Evolutionary conservation across 306 rosid species (phyloP).

Genomic region (Bauhinia variegata): DNA sequence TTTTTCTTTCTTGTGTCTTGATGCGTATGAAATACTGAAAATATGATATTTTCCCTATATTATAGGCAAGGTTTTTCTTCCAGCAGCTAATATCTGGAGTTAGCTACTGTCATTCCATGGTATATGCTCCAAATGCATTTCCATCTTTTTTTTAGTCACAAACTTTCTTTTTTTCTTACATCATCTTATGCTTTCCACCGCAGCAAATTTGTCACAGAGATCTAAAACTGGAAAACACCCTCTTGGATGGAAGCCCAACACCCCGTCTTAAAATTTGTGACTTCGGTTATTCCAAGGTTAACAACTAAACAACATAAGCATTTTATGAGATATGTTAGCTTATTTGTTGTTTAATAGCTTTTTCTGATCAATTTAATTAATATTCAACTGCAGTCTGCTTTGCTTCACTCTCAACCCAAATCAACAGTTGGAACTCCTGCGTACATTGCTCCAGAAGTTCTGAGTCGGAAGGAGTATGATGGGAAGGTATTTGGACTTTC

Average conservation of each 20-base stretch:
- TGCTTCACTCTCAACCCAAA: constrained; percentile 87
- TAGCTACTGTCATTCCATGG: constrained; percentile 90
- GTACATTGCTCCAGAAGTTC: constrained; percentile 89
- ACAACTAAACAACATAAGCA: constrained; percentile 28
- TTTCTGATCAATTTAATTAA: constrained; percentile 4
- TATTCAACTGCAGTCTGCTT: constrained; percentile 64
- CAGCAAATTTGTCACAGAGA: constrained; percentile 98
- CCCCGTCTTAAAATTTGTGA: constrained; percentile 92
- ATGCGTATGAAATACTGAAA: constrained; percentile 2
- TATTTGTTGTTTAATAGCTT: constrained; percentile 1
- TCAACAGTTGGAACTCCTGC: constrained; percentile 97
- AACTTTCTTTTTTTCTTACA: background rate
- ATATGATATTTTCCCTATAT: background rate
- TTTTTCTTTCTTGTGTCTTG: background rate
- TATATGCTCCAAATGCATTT: constrained; percentile 30
- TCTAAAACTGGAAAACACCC: constrained; percentile 89
- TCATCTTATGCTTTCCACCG: constrained; percentile 4
- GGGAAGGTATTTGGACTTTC: constrained; percentile 72
- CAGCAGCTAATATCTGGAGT: constrained; percentile 98
- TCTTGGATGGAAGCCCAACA: constrained; percentile 81
- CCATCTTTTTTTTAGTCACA: background rate
- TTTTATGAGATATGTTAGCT: constrained; percentile 1
- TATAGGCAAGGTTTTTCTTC: constrained; percentile 96
- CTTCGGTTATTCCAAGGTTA: constrained; percentile 95
- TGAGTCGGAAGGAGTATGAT: constrained; percentile 75